Percentiles rank a stretch among this genome's conserved stretches.
Evolutionary conservation across 495 filamentous ascomycete genomes (phyloP).

Genomic region (Pyronema omphalodes): DNA sequence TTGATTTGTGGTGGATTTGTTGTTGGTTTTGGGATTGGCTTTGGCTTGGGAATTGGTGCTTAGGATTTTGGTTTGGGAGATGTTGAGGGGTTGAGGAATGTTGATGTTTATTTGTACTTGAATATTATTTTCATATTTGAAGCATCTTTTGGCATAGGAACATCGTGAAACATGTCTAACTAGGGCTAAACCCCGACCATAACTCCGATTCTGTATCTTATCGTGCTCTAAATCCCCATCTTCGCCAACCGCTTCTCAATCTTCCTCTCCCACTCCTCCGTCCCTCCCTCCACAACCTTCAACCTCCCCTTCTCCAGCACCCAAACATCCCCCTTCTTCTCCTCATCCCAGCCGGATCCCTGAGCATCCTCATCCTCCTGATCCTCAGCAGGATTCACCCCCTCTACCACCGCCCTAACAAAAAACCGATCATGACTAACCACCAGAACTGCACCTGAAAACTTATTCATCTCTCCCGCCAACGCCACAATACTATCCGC

Average conservation of each 20-base stretch:
- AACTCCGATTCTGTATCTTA: background rate
- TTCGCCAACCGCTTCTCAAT: conserved; percentile 36
- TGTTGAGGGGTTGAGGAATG: no score
- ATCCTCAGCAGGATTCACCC: conserved; percentile 35
- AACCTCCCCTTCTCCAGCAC: conserved; percentile 39
- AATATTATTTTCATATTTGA: no score
- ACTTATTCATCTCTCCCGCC: conserved; percentile 41
- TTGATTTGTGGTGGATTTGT: no score
- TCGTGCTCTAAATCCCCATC: background rate
- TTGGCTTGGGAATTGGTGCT: no score
- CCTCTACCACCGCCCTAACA: conserved; percentile 48
- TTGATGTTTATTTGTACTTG: no score
- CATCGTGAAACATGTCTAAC: no score
- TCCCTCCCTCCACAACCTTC: conserved; percentile 37
- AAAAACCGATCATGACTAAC: conserved; percentile 68
- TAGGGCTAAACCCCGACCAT: no score
- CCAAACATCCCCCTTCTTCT: conserved; percentile 39
- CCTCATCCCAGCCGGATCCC: conserved; percentile 30
- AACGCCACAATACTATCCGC: conserved; percentile 56
- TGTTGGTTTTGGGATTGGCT: no score
- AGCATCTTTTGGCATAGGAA: no score
- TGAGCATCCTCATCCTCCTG: conserved; percentile 30
- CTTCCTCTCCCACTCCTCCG: conserved; percentile 44
- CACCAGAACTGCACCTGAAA: conserved; percentile 51
- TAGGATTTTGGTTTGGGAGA: no score